Conservation (phyloP, 2,329 filamentous ascomycete species). For the Blastomyces gilchristii region DNA sequence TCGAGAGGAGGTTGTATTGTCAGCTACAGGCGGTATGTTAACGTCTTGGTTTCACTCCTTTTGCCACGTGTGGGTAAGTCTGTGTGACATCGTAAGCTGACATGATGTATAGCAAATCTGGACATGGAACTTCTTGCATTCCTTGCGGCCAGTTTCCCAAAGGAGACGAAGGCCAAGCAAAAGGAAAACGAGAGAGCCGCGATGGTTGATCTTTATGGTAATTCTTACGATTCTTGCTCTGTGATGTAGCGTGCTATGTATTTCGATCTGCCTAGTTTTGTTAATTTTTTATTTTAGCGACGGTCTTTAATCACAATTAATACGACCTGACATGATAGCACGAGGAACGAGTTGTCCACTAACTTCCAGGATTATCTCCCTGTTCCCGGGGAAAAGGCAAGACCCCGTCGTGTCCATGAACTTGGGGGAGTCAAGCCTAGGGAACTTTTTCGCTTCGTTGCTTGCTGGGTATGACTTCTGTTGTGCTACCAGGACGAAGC, state of each 20-base stretch:
- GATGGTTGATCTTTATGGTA: slow-evolving; percentile 62
- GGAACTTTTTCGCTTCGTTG: background rate
- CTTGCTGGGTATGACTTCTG: background rate
- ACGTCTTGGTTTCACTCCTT: background rate
- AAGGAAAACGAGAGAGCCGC: slow-evolving; percentile 63
- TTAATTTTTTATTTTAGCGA: background rate
- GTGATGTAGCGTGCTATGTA: slow-evolving; percentile 12
- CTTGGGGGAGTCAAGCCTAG: background rate
- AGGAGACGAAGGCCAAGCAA: slow-evolving; percentile 57
- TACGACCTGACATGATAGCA: background rate
- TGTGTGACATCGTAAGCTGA: background rate
- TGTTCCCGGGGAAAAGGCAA: background rate
- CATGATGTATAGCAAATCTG: slow-evolving; percentile 48
- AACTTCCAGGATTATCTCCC: background rate
- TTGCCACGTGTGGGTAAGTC: background rate
- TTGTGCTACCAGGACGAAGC: background rate
- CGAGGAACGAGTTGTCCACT: background rate
- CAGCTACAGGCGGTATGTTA: slow-evolving; percentile 53
- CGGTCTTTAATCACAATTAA: background rate
- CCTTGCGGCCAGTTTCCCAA: slow-evolving; percentile 64
- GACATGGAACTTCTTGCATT: slow-evolving; percentile 59
- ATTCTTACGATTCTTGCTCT: slow-evolving; percentile 43
- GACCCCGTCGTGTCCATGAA: background rate
- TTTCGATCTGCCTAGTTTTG: background rate
- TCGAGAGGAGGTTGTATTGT: slow-evolving; percentile 58